Evolutionary conservation across 805 yeast genomes (phyloP).

Genomic region (Saccharomycopsis olivae): DNA sequence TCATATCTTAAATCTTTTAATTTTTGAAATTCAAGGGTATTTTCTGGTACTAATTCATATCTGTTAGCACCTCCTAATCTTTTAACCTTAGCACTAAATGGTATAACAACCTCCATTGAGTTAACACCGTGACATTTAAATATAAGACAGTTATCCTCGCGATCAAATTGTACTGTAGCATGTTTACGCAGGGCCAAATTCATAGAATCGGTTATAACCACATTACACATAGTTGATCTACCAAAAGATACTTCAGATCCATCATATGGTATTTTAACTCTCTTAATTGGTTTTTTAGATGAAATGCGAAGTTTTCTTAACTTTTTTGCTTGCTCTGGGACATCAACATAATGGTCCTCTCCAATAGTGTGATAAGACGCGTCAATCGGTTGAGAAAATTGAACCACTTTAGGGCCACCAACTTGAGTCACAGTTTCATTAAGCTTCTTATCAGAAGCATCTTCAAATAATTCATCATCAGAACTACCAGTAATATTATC

Average conservation of each 20-base stretch:
- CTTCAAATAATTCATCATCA: background rate
- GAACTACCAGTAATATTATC: background rate
- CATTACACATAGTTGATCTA: constrained; percentile 42
- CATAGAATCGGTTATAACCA: constrained; percentile 10
- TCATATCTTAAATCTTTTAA: constrained; percentile 11
- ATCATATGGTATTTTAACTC: constrained; percentile 27
- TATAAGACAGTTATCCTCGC: constrained; percentile 22
- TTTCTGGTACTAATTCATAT: constrained; percentile 15
- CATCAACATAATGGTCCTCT: constrained; percentile 4
- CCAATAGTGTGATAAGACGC: constrained; percentile 4
- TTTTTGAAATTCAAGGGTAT: constrained; percentile 4
- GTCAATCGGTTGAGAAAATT: constrained; percentile 10
- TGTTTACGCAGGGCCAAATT: constrained; percentile 18
- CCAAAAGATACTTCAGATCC: constrained; percentile 33
- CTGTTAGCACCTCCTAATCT: constrained; percentile 16
- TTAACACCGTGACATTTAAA: constrained; percentile 43
- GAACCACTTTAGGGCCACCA: constrained; percentile 12
- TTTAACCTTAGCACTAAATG: constrained; percentile 27
- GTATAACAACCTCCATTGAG: constrained; percentile 43
- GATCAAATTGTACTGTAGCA: constrained; percentile 14
- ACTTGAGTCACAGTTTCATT: background rate
- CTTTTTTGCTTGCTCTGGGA: constrained; percentile 3
- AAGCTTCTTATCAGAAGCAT: background rate
- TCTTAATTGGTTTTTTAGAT: constrained; percentile 19
- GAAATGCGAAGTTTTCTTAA: constrained; percentile 6